phyloP scores from a whole-genome alignment of 768 basidiomycete genomes.

The Boletus barrowsii region DNA sequence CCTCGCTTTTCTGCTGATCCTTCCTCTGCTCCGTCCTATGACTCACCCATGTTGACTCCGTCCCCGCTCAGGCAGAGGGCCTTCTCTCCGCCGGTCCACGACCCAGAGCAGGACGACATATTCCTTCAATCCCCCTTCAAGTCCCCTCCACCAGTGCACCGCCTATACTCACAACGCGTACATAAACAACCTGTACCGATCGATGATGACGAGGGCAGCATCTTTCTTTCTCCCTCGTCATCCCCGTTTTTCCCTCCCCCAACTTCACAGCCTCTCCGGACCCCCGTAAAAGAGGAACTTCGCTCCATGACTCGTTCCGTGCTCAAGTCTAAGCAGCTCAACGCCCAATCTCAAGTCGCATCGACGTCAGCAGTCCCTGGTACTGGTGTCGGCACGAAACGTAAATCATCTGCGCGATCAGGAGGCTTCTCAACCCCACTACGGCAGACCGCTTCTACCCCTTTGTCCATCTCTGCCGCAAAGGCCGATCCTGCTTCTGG shows the following conservation, averaged over 20 bases:
- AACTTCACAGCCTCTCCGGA: constrained; percentile 50
- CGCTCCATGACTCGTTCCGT: constrained; percentile 40
- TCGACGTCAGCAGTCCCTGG: constrained; percentile 21
- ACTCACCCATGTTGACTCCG: constrained; percentile 62
- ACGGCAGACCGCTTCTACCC: constrained; percentile 42
- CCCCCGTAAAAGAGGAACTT: constrained; percentile 55
- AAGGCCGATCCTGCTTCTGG: constrained; percentile 33
- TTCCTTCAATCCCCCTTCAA: constrained; percentile 54
- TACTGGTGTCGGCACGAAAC: constrained; percentile 56
- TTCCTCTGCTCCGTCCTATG: constrained; percentile 35
- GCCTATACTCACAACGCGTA: constrained; percentile 42
- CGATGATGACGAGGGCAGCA: constrained; percentile 56
- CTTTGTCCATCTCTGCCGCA: constrained; percentile 35
- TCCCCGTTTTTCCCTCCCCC: constrained; percentile 44
- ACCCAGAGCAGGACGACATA: constrained; percentile 44
- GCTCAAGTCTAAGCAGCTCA: constrained; percentile 35
- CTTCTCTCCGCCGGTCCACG: constrained; percentile 31
- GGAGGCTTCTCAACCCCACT: constrained; percentile 56
- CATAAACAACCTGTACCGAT: constrained; percentile 27
- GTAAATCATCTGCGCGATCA: constrained; percentile 51
- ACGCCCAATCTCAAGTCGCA: constrained; percentile 12
- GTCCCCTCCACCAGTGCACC: constrained; percentile 44
- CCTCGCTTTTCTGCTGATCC: constrained; percentile 25
- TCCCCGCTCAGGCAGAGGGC: constrained; percentile 54
- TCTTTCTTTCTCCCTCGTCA: constrained; percentile 53